Evolutionary conservation across 2,329 filamentous ascomycete species (phyloP).

Genomic region (Cytospora chrysosperma): DNA sequence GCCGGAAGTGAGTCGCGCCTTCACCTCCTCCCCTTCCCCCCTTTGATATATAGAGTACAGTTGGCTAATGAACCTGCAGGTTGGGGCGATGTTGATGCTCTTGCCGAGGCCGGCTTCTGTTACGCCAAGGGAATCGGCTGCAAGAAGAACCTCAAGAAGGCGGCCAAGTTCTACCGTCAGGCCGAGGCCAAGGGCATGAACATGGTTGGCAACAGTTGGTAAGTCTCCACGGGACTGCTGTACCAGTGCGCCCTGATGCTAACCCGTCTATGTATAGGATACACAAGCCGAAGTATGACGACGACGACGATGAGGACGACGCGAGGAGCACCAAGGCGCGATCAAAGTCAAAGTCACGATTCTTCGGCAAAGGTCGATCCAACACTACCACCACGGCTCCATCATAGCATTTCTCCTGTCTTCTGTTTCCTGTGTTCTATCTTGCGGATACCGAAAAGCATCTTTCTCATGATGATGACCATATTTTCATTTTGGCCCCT

Average conservation of each 20-base stretch:
- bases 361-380: conserved; percentile 46
- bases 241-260: conserved; percentile 10
- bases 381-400: conserved; percentile 24
- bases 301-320: conserved; percentile 52
- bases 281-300: conserved; percentile 90
- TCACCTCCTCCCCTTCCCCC: too few relatives aligned
- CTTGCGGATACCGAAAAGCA: not conserved
- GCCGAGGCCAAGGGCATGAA: conserved; percentile 92
- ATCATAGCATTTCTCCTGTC: conserved; percentile 4
- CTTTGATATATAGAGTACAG: conserved; percentile 26
- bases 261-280: conserved; percentile 61
- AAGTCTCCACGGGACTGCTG: conserved; percentile 39
- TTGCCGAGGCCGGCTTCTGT: conserved; percentile 93
- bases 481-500: conserved; percentile 13
- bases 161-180: conserved; percentile 83
- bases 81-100: conserved; percentile 93
- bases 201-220: conserved; percentile 99
- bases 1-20: conserved; percentile 66
- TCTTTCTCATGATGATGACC: conserved; percentile 22
- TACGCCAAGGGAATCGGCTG: conserved; percentile 91
- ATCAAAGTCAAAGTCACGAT: conserved; percentile 74
- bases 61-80: conserved; percentile 41
- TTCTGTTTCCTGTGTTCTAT: not conserved
- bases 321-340: conserved; percentile 60
- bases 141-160: conserved; percentile 95